phyloP scores from a whole-genome alignment of 305 asterid genomes.

The Fraxinus greggii region DNA sequence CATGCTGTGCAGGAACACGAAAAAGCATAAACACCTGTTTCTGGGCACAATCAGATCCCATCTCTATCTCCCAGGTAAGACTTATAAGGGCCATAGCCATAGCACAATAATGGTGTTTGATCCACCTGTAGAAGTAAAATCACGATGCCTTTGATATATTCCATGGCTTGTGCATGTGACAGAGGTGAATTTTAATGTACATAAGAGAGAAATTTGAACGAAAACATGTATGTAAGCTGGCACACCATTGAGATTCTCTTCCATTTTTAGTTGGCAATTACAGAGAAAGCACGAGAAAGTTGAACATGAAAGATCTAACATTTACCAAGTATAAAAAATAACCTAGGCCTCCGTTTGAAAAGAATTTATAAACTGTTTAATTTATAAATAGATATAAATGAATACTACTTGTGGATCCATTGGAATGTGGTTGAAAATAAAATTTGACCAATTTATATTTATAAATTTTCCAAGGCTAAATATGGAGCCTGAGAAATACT shows the following conservation, averaged over 20 bases:
- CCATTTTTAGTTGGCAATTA: not conserved
- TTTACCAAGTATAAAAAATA: not conserved
- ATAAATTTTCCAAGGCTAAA: not conserved
- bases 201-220: not conserved
- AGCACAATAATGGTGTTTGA: conserved; percentile 53
- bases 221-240: not conserved
- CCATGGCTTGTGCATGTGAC: conserved; percentile 1
- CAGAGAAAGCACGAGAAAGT: not conserved
- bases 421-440: too few species aligned
- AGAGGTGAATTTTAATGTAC: not conserved
- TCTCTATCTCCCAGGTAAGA: conserved; percentile 94
- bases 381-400: too few species aligned
- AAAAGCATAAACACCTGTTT: conserved; percentile 60
- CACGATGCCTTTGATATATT: conserved; percentile 1
- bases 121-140: conserved; percentile 70
- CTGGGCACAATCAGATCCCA: conserved; percentile 77
- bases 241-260: not conserved
- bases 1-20: not conserved
- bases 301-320: not conserved
- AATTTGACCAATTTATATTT: too few species aligned
- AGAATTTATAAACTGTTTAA: too few species aligned
- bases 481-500: not conserved
- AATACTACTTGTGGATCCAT: too few species aligned
- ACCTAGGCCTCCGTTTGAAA: not conserved
- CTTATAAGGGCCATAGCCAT: conserved; percentile 97